Evolutionary conservation across 2,329 filamentous ascomycete species (phyloP), one percentile per base, ranked within the genome.

Genomic region (Neurospora sp.): DNA sequence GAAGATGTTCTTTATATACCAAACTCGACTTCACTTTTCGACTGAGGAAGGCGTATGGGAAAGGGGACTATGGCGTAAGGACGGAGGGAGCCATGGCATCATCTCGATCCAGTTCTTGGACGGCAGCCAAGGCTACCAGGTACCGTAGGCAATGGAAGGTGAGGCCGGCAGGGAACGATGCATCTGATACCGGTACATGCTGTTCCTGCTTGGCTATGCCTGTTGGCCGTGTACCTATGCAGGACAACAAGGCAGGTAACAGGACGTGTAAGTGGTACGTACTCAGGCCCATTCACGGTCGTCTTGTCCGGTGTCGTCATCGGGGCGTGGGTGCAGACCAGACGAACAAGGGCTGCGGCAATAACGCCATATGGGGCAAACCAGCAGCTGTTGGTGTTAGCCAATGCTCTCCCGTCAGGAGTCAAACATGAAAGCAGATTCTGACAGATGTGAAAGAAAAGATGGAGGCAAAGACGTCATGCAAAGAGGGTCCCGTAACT

Each of bases 1-100:
- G 37, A 33, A 17, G 28, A 40, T 66, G 40, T 41, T 66, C 57
- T 68, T 74, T 75, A 74, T 74, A 74, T 71, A 10, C 36, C 43
- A 10, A 36, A 38, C n/a, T 33, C 46, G 46, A 33, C 46, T 10
- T 57, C 46, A 6, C 40, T 38, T 37, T 43, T 5, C 11, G 41
- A 39, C 23, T 33, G 46, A 57, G 46, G 23, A 57, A 57, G 46
- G 46, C 23, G 23, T 57, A 33, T 57, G 46, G 23, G 46, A 57
- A 57, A 57, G 46, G 46, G 46, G 37, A 5, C 40, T 19, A 68
- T 69, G 69, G 37, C 70, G 69, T 23, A 62, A 40, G 39, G 40
- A 52, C 38, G 57, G 37, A 52, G 57, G 57, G 37, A 19, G 71
- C 65, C 67, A 68, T 71, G 69, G 57, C 69, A 73, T 74, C 70